Evolutionary conservation across 2,329 filamentous ascomycete genomes (phyloP).

Genomic region (Botrytis hyacinthi): DNA sequence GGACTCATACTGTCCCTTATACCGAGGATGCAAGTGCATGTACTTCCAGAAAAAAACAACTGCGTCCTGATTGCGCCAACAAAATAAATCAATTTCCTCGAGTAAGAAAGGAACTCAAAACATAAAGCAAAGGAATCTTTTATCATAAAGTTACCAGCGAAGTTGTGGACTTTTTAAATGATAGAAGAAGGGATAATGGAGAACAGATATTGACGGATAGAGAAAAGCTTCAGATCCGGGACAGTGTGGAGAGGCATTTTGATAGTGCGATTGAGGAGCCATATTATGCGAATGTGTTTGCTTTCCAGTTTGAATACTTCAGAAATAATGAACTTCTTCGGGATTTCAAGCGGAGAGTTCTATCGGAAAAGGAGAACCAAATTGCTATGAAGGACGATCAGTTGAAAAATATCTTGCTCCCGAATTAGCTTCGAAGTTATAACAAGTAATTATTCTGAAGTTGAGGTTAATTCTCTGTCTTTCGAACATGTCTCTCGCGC

Average conservation of each 20-base stretch:
- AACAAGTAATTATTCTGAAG: neutral
- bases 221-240: neutral
- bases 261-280: neutral
- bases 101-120: neutral
- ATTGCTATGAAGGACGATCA: neutral
- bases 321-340: neutral
- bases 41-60: neutral
- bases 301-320: neutral
- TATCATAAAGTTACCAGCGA: neutral
- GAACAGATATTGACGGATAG: neutral
- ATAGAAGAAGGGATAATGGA: neutral
- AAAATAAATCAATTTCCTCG: neutral
- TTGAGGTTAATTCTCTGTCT: neutral
- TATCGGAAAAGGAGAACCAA: neutral
- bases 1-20: neutral
- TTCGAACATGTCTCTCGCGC: neutral
- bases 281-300: neutral
- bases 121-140: neutral
- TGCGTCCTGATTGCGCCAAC: neutral
- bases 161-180: neutral
- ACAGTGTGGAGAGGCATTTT: neutral
- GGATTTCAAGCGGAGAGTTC: neutral
- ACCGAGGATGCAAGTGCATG: neutral
- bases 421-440: neutral
- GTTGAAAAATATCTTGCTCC: neutral